Evolutionary conservation across 1,284 basidiomycete species (phyloP).

Genomic region (Leccinum variabile): DNA sequence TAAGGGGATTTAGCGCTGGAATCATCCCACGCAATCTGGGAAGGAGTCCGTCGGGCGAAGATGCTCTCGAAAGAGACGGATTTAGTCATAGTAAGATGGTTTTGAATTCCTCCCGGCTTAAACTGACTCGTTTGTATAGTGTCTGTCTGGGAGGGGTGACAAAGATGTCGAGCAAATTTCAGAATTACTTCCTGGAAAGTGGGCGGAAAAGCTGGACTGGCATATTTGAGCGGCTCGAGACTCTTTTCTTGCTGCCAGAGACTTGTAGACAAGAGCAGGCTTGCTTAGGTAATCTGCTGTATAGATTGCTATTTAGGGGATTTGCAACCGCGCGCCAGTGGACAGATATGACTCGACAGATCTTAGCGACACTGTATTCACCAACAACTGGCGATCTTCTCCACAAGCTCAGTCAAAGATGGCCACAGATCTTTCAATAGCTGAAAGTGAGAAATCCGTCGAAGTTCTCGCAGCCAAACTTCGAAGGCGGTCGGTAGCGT

Average conservation of each 20-base stretch:
- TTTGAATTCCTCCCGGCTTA: background rate
- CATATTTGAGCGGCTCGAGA: slow-evolving; percentile 42
- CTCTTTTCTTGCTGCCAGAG: background rate
- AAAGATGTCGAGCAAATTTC: slow-evolving; percentile 95
- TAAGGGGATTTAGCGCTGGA: slow-evolving; percentile 69
- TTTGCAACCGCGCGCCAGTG: background rate
- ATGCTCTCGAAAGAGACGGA: slow-evolving; percentile 82
- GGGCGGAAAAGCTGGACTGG: slow-evolving; percentile 91
- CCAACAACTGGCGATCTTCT: background rate
- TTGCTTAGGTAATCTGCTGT: background rate
- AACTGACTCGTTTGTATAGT: slow-evolving; percentile 45
- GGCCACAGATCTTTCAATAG: slow-evolving; percentile 42
- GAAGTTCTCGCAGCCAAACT: slow-evolving; percentile 66
- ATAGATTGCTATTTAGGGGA: slow-evolving; percentile 16
- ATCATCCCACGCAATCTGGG: slow-evolving; percentile 95
- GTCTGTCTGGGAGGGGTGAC: slow-evolving; percentile 88
- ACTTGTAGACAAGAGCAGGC: background rate
- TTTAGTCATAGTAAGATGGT: slow-evolving; percentile 81
- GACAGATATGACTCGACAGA: slow-evolving; percentile 15
- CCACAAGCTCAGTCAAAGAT: slow-evolving; percentile 27
- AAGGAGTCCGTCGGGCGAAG: slow-evolving; percentile 83
- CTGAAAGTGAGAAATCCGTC: slow-evolving; percentile 52
- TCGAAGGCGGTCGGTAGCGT: slow-evolving; percentile 58
- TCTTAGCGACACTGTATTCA: background rate
- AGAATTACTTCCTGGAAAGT: slow-evolving; percentile 77